Evolutionary conservation across 2,329 filamentous ascomycete genomes (phyloP), one percentile per base, ranked within the genome.

Genomic region (Ascochyta pisi): DNA sequence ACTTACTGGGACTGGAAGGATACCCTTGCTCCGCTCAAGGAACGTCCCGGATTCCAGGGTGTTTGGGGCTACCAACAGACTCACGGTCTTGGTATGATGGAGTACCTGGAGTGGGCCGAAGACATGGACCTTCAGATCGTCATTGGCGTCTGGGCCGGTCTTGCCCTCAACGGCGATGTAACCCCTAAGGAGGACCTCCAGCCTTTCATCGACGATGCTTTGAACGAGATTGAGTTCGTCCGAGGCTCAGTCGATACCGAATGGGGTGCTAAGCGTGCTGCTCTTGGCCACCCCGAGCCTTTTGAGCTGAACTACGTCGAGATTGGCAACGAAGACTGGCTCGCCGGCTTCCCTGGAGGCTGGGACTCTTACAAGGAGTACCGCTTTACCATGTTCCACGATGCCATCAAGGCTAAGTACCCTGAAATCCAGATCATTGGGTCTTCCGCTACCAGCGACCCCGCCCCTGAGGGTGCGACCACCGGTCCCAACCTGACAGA

Each of bases 31-130:
- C 79, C 80, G 0, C 69, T 83, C 16, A 78, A 74, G 35, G 72
- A 81, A 54, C 78, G 82, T 8, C 77, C 79, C 13, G 81, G 81
- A n/a, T 76, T 76, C 40, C 71, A 69, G 24, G 78, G 77, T 38
- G 75, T 78, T 15, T 82, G 79, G 79, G 61, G 67, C 22, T 81
- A 82, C 57, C 71, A 77, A 45, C 77, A 80, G 39, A 80, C 78
- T 4, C 62, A 78, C 53, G 78, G 78, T 27, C 64, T 81, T 13
- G 79, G 79, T 7, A 65, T 82, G n/a, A 68, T 81, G 47, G 79
- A 82, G 58, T 82, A 81, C 56, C 76, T 81, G 31, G 69, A 80
- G 27, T 81, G 79, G 78, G 76, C 75, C 46, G 77, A 81, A 42
- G 78, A 81, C 37, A 75, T 81, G 62, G 66, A 67, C 19, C 70